Percentiles rank a stretch among this genome's conserved stretches.
These are phyloP conservation scores for Hortiboletus flavorubellus DNA, from an alignment of 768 basidiomycete genomes.

Conservation along the genomic window DNA sequence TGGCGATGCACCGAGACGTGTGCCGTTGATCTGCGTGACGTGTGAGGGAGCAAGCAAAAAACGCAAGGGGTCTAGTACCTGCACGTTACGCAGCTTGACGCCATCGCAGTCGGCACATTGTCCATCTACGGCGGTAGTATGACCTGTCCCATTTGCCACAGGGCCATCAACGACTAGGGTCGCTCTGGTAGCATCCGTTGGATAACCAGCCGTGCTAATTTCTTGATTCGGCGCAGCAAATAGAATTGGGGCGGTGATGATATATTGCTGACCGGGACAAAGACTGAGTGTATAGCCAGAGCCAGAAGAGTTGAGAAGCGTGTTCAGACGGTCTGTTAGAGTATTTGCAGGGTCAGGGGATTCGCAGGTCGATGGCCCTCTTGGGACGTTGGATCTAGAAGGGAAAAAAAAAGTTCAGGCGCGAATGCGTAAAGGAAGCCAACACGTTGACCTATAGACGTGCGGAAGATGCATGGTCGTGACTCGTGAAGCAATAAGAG, in stretches of 20 bases:
- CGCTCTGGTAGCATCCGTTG: constrained; percentile 63
- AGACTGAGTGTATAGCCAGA: constrained; percentile 62
- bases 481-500: background rate
- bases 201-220: constrained; percentile 78
- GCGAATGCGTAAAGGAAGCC: background rate
- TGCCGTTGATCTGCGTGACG: constrained; percentile 63
- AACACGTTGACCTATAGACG: constrained; percentile 7
- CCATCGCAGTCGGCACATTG: constrained; percentile 57
- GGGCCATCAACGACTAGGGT: constrained; percentile 67
- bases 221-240: constrained; percentile 72
- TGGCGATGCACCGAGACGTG: constrained; percentile 51
- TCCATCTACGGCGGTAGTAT: constrained; percentile 72
- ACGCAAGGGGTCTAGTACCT: constrained; percentile 39
- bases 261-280: constrained; percentile 61
- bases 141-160: constrained; percentile 56
- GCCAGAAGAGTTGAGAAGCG: constrained; percentile 61
- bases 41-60: background rate
- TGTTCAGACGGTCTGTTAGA: constrained; percentile 62
- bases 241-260: constrained; percentile 60
- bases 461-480: constrained; percentile 11
- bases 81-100: constrained; percentile 66
- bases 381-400: constrained; percentile 1
- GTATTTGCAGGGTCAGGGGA: constrained; percentile 59
- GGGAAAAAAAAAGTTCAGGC: constrained; percentile 1
- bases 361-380: constrained; percentile 21